Evolutionary conservation across 371 early-diverging fungal species (phyloP).

Genomic region (Circinella umbellata): DNA sequence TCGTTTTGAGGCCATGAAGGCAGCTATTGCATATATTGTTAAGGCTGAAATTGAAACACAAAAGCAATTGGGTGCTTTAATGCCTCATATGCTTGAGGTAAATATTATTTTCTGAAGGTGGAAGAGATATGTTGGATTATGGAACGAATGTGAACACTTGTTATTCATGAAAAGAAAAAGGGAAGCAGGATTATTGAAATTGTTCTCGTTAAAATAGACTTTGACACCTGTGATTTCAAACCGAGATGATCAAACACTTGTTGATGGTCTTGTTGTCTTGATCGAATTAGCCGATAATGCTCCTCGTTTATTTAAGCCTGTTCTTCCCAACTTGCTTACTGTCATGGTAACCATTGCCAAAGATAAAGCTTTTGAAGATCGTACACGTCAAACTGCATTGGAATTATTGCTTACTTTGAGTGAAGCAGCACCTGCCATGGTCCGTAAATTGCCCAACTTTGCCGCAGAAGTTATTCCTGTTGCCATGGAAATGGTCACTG

Average conservation of each 20-base stretch:
- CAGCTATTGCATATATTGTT: constrained; percentile 81
- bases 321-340: constrained; percentile 72
- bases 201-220: constrained; percentile 33
- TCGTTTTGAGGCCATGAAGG: constrained; percentile 86
- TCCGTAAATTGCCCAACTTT: constrained; percentile 84
- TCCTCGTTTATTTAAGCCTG: constrained; percentile 81
- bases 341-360: constrained; percentile 81
- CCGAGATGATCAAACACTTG: constrained; percentile 75
- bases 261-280: constrained; percentile 79
- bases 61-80: constrained; percentile 65
- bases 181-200: too few species aligned
- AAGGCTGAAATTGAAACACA: constrained; percentile 65
- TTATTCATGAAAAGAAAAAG: too few species aligned
- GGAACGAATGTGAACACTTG: too few species aligned
- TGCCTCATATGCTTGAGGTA: constrained; percentile 85
- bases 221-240: constrained; percentile 61
- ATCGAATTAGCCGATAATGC: constrained; percentile 87
- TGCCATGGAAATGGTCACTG: constrained; percentile 91
- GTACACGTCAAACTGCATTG: constrained; percentile 84
- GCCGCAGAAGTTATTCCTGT: constrained; percentile 79
- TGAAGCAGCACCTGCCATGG: constrained; percentile 85
- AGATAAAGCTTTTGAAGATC: constrained; percentile 74
- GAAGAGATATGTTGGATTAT: too few species aligned
- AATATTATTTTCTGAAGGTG: constrained; percentile 9
- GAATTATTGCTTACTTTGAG: constrained; percentile 91